Conservation (phyloP, 805 yeast genomes). For the Danielia oregonensis region DNA sequence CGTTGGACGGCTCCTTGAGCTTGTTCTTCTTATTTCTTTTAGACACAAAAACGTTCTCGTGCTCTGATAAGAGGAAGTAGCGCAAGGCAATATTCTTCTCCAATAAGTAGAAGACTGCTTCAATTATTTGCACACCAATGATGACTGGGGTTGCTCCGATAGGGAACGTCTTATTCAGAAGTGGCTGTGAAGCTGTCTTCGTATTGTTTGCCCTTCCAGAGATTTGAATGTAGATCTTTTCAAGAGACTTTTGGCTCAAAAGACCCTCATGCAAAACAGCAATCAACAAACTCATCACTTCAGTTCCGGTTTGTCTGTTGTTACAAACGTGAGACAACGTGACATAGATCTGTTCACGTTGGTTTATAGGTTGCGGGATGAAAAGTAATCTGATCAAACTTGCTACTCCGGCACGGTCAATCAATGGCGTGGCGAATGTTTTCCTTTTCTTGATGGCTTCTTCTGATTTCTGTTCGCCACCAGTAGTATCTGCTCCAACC, state of each 20-base stretch:
- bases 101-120: constrained; percentile 66
- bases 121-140: constrained; percentile 75
- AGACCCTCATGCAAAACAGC: constrained; percentile 77
- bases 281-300: constrained; percentile 63
- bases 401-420: constrained; percentile 74
- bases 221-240: constrained; percentile 56
- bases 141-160: constrained; percentile 60
- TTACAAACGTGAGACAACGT: constrained; percentile 65
- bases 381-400: constrained; percentile 68
- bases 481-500: constrained; percentile 11
- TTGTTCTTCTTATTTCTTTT: constrained; percentile 32
- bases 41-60: constrained; percentile 42
- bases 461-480: constrained; percentile 17
- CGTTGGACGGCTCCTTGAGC: constrained; percentile 30
- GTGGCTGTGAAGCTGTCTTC: constrained; percentile 1
- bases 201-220: constrained; percentile 41
- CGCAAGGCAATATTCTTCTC: constrained; percentile 66
- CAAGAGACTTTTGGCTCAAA: constrained; percentile 54
- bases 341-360: constrained; percentile 61
- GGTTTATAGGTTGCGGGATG: constrained; percentile 62
- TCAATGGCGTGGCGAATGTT: constrained; percentile 47
- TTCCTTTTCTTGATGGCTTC: constrained; percentile 28
- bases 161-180: constrained; percentile 32
- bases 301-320: constrained; percentile 75
- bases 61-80: constrained; percentile 75